Base-by-base conservation (phyloP, 257 asterid species). In the Mitragyna speciosa region DNA sequence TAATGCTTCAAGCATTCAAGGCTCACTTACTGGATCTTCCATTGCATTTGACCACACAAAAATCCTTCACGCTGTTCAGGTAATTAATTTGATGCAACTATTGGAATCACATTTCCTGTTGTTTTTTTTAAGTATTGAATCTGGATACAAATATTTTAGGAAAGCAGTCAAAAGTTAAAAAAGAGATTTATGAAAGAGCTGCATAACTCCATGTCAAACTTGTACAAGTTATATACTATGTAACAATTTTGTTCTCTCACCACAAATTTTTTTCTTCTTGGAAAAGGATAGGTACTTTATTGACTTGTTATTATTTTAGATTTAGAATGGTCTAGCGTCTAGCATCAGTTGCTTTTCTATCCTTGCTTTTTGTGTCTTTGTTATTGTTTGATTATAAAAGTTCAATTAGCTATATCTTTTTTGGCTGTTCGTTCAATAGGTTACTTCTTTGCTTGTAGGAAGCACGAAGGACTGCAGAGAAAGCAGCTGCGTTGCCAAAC, bases 41-140 rank as follows among this genome's bases (percentile, higher is more conserved):
- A 6, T 68, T 30, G 49, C 80, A 61, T 78, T 73, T 28, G 86
- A 87, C 84, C 86, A 79, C 47, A 74, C 86, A 54, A 86, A 91
- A 76, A 88, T 93, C 81, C 85, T 89, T 76, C 88, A 87, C 43
- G 95, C 92, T 24, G 92, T 91, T 80, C 92, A 93, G 95, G 96
- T 93, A 78, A 86, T 20, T 41, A 59, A 63, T 80, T 58, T 61
- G 26, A 39, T 49, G 31, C 41, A 43, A 43, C 56, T 16, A 28
- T 78, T 70, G 36, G 28, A 54, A 16, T 24, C 26, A 59, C 24
- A 12, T 5, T 36, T 75, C 17, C 30, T 10, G 16, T 56, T 24
- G 39, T 10, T 36, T 36, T 58, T 9, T 39, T 41, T n/a, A 5
- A 1, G 5, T 4, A 22, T 72, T 26, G 26, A 9, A 49, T 4